These are phyloP conservation scores for Globisporangium nagaii DNA, from an alignment of 352 stramenopile species.

Conservation along the genomic window DNA sequence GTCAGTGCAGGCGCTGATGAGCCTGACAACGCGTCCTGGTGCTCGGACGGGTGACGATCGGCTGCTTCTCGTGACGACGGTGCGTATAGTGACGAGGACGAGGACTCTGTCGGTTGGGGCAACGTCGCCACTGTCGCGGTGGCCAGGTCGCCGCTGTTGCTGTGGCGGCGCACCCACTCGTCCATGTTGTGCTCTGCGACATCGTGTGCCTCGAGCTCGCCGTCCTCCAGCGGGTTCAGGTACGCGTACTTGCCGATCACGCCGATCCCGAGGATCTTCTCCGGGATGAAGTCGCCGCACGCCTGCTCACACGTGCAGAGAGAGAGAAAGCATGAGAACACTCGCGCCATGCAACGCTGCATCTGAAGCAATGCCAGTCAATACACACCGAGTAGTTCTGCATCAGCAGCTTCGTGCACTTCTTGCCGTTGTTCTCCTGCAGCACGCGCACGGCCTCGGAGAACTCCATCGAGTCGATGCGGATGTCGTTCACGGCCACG, in stretches of 20 bases:
- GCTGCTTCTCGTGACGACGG: neutral
- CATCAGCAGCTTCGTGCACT: constrained; percentile 85
- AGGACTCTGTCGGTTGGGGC: neutral
- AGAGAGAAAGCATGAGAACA: neutral
- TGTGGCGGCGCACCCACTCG: constrained; percentile 42
- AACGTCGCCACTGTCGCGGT: constrained; percentile 17
- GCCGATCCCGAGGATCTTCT: constrained; percentile 80
- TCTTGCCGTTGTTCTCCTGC: constrained; percentile 82
- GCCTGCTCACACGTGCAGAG: constrained; percentile 17
- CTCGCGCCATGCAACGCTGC: neutral
- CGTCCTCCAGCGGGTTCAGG: constrained; percentile 51
- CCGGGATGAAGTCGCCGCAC: constrained; percentile 81
- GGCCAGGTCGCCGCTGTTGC: constrained; percentile 17
- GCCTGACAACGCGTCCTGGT: constrained; percentile 7
- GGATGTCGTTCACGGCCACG: constrained; percentile 83
- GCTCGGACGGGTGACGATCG: neutral
- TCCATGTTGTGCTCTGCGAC: constrained; percentile 50
- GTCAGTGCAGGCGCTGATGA: too few species aligned
- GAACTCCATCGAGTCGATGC: constrained; percentile 83
- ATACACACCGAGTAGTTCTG: constrained; percentile 71
- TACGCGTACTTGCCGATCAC: constrained; percentile 80
- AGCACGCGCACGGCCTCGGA: constrained; percentile 66
- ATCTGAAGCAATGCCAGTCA: neutral
- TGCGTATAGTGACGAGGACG: neutral
- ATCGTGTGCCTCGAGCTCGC: constrained; percentile 19